A percentile compares a stretch with the other conserved stretches of the same genome.
Evolutionary conservation across 2,329 filamentous ascomycete genomes (phyloP).

Genomic region (Volutella citrinella): DNA sequence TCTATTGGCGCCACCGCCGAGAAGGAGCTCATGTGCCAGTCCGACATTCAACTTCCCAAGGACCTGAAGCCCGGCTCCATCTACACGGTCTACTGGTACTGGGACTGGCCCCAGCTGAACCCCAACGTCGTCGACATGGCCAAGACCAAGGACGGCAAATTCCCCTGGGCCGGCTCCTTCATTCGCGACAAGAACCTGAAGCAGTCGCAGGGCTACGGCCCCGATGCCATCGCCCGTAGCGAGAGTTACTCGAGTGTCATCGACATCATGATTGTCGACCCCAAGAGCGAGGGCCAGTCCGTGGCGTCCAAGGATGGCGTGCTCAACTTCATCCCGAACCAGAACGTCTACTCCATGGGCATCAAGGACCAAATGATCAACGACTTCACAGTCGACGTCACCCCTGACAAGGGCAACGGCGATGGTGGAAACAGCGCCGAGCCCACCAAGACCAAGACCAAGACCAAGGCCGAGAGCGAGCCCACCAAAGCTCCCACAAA

Average conservation of each 20-base stretch:
- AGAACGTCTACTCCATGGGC: conserved; percentile 41
- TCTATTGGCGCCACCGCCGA: conserved; percentile 52
- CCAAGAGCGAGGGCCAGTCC: conserved; percentile 18
- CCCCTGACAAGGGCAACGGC: conserved; percentile 18
- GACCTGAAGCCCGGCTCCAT: conserved; percentile 59
- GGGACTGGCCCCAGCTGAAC: conserved; percentile 78
- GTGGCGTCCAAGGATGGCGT: conserved; percentile 20
- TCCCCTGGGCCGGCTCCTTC: conserved; percentile 40
- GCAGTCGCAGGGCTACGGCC: conserved; percentile 34
- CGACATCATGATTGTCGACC: conserved; percentile 36
- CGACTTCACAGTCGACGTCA: conserved; percentile 43
- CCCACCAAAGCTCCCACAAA: conserved; percentile 10
- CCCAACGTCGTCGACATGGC: conserved; percentile 37
- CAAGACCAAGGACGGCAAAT: conserved; percentile 38
- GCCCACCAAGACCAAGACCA: conserved; percentile 13
- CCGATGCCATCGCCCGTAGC: conserved; percentile 31
- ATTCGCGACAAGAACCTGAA: conserved; percentile 37
- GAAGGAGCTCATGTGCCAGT: conserved; percentile 73
- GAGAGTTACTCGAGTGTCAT: conserved; percentile 42
- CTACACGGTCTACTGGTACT: conserved; percentile 92
- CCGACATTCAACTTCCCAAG: conserved; percentile 71
- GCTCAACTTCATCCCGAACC: conserved; percentile 31
- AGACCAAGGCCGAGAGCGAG: conserved; percentile 5
- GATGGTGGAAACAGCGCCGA: conserved; percentile 16
- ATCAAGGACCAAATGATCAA: conserved; percentile 44